A percentile compares a stretch with the other conserved stretches of the same genome.
Conservation (phyloP, 352 stramenopile species). For the Phytophthora quininea region DNA sequence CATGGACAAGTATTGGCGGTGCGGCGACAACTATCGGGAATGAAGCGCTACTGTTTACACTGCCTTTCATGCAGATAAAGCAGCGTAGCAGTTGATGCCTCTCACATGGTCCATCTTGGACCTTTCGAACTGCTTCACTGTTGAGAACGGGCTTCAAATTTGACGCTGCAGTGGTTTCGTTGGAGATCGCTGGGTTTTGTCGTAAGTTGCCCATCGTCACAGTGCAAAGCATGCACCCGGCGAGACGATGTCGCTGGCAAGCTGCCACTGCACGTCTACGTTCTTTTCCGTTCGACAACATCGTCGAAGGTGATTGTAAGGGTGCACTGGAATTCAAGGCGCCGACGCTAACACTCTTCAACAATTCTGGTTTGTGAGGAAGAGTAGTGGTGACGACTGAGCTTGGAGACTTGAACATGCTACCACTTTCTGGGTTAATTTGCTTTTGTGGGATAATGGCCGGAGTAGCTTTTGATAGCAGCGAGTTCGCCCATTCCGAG, state of each 20-base stretch:
- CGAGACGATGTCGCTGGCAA: constrained; percentile 65
- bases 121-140: constrained; percentile 9
- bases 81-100: constrained; percentile 61
- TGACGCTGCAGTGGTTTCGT: too few relatives aligned
- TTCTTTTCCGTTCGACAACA: not conserved
- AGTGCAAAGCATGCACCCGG: constrained; percentile 69
- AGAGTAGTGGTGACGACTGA: not conserved
- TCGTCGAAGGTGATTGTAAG: not conserved
- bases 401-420: not conserved
- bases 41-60: not conserved
- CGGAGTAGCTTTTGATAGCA: constrained; percentile 22
- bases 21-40: not conserved
- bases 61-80: constrained; percentile 61
- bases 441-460: constrained; percentile 12
- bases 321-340: constrained; percentile 13
- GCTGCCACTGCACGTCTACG: not conserved
- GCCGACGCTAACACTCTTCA: constrained; percentile 14
- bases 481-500: constrained; percentile 15
- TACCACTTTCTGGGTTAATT: not conserved
- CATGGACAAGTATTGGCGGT: too few relatives aligned
- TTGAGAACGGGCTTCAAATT: not conserved
- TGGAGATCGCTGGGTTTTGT: not conserved
- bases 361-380: constrained; percentile 17
- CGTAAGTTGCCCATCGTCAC: constrained; percentile 24
- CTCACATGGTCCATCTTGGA: constrained; percentile 38